Conservation (phyloP, 768 basidiomycete genomes). For the Boletus eberwhitei region DNA sequence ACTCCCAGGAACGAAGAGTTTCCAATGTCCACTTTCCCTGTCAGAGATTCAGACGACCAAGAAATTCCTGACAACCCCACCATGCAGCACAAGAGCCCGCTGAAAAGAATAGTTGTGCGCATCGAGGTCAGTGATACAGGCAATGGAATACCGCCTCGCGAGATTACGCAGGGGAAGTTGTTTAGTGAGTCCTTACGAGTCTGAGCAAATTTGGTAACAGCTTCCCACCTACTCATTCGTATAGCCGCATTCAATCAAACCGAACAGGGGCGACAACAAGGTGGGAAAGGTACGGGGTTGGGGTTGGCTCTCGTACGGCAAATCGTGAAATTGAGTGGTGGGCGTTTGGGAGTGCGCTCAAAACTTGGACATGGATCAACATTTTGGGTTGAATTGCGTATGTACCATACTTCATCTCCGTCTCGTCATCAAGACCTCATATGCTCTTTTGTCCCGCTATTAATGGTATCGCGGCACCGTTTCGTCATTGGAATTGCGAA, state of each 20-base stretch:
- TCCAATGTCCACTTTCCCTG: conserved; percentile 3
- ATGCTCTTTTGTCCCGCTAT: conserved; percentile 1
- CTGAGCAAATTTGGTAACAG: not conserved
- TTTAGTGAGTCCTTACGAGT: conserved; percentile 54
- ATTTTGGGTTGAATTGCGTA: conserved; percentile 83
- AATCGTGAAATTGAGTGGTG: conserved; percentile 73
- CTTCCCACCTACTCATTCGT: conserved; percentile 3
- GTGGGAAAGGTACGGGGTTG: conserved; percentile 69
- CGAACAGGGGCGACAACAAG: conserved; percentile 71
- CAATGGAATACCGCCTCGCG: conserved; percentile 57
- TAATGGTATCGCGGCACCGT: conserved; percentile 5
- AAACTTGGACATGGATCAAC: conserved; percentile 70
- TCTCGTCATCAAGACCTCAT: conserved; percentile 11
- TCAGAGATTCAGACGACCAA: not conserved
- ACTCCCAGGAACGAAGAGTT: conserved; percentile 35
- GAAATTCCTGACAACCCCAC: not conserved
- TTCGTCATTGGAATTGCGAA: not conserved
- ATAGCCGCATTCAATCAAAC: conserved; percentile 76
- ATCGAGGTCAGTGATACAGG: conserved; percentile 82
- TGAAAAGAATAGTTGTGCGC: conserved; percentile 74
- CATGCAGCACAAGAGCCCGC: conserved; percentile 13
- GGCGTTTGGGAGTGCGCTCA: conserved; percentile 66
- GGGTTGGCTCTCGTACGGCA: conserved; percentile 75
- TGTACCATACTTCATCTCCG: conserved; percentile 21
- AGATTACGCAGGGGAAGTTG: conserved; percentile 67